Evolutionary conservation across 108 stramenopile species (phyloP).

Genomic region (Epipyxis sp.): DNA sequence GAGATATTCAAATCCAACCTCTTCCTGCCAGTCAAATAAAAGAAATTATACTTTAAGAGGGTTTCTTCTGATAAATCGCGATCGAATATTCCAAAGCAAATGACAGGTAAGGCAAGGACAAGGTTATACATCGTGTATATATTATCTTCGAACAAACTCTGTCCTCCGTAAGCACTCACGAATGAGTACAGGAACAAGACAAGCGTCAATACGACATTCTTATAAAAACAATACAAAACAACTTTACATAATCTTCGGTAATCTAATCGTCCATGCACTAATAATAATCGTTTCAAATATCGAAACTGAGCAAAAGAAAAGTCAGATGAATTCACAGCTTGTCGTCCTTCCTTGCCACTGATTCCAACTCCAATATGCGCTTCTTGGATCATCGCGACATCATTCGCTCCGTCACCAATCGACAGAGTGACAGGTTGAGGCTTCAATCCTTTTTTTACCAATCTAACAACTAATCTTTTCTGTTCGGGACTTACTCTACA

Average conservation of each 20-base stretch:
- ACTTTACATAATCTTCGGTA: slow-evolving; percentile 79
- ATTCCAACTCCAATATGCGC: slow-evolving; percentile 90
- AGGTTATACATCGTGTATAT: background rate
- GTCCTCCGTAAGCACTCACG: background rate
- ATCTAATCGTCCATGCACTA: slow-evolving; percentile 92
- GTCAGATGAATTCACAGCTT: slow-evolving; percentile 51
- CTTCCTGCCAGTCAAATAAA: background rate
- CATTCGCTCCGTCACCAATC: slow-evolving; percentile 97
- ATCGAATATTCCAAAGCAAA: background rate
- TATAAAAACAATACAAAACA: slow-evolving; percentile 94
- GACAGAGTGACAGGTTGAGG: slow-evolving; percentile 86
- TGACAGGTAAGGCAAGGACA: background rate
- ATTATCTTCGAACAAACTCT: background rate
- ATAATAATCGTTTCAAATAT: slow-evolving; percentile 72
- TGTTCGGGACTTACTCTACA: slow-evolving; percentile 58
- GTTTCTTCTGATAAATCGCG: background rate
- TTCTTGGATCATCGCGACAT: slow-evolving; percentile 95
- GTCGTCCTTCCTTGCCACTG: slow-evolving; percentile 86
- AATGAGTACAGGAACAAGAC: slow-evolving; percentile 62
- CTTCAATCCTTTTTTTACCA: slow-evolving; percentile 56
- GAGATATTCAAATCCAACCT: background rate
- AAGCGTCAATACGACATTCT: slow-evolving; percentile 83
- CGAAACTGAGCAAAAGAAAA: slow-evolving; percentile 44
- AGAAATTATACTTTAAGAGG: background rate
- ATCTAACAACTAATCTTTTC: slow-evolving; percentile 53